Conservation (phyloP, 352 stramenopile species). For the Globisporangium spinosum region DNA sequence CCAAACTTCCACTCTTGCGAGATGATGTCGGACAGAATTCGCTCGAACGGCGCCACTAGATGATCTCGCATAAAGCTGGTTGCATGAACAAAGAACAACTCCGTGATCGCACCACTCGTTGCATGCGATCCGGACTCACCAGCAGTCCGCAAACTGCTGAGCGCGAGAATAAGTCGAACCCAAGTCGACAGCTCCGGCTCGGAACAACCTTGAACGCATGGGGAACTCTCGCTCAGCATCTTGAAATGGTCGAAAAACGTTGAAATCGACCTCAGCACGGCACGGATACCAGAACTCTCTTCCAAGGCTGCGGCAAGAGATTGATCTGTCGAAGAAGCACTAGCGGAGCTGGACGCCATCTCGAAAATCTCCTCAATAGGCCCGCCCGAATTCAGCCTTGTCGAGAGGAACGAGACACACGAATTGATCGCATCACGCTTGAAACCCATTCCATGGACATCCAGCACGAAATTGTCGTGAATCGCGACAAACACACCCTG, state of each 20-base stretch:
- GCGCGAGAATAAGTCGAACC: slow-evolving; percentile 3
- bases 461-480: slow-evolving; percentile 33
- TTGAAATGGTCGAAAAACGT: slow-evolving; percentile 23
- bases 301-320: slow-evolving; percentile 7
- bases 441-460: slow-evolving; percentile 23
- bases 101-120: background rate
- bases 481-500: slow-evolving; percentile 23
- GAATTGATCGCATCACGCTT: slow-evolving; percentile 5
- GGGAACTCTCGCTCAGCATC: slow-evolving; percentile 15
- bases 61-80: slow-evolving; percentile 16
- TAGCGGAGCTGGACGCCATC: background rate
- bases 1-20: slow-evolving; percentile 48
- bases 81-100: slow-evolving; percentile 4
- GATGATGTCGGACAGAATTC: slow-evolving; percentile 31
- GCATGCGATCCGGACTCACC: background rate
- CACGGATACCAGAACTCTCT: slow-evolving; percentile 14
- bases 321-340: background rate
- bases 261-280: slow-evolving; percentile 23
- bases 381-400: background rate
- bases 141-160: background rate
- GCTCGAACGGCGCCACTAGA: slow-evolving; percentile 14
- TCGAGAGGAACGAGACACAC: background rate
- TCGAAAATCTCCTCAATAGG: slow-evolving; percentile 5
- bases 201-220: background rate
- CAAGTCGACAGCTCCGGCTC: slow-evolving; percentile 6